These are phyloP conservation scores for Hypoxylon sp. DNA, from an alignment of 2,329 filamentous ascomycete species.

Conservation along the genomic window DNA sequence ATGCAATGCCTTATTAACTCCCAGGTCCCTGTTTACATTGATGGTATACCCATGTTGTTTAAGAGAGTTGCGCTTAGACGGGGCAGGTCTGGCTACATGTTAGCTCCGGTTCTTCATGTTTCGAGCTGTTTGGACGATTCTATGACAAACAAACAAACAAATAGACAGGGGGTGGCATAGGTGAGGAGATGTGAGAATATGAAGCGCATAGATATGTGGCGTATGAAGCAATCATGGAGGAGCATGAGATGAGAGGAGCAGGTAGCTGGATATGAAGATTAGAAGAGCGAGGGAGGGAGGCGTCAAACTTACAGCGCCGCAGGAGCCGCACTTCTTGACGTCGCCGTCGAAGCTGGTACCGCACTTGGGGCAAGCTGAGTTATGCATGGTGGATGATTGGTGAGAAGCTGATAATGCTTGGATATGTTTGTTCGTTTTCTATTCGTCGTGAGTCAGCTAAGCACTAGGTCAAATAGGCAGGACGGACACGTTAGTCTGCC, in stretches of 20 bases:
- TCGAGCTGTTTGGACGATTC: background rate
- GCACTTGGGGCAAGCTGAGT: conserved; percentile 70
- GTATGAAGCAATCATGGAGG: background rate
- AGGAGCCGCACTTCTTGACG: conserved; percentile 69
- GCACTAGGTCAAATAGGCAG: conserved; percentile 12
- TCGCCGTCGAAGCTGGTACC: conserved; percentile 61
- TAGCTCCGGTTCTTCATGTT: background rate
- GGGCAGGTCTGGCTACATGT: conserved; percentile 40
- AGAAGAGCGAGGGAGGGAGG: background rate
- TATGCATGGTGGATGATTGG: conserved; percentile 58
- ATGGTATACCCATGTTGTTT: conserved; percentile 9
- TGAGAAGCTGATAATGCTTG: background rate
- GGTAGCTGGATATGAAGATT: background rate
- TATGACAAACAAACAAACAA: too few species aligned
- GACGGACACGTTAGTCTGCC: background rate
- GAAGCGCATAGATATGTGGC: background rate
- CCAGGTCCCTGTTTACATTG: background rate
- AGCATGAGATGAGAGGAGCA: background rate
- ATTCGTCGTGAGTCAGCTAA: conserved; percentile 21
- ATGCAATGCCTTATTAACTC: conserved; percentile 18
- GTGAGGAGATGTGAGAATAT: background rate
- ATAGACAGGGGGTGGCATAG: background rate
- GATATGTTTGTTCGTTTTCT: conserved; percentile 16
- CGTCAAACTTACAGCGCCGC: conserved; percentile 68
- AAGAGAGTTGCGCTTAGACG: conserved; percentile 30